phyloP scores from a whole-genome alignment of 2,329 filamentous ascomycete genomes.

The Hymenoscyphus repandus region DNA sequence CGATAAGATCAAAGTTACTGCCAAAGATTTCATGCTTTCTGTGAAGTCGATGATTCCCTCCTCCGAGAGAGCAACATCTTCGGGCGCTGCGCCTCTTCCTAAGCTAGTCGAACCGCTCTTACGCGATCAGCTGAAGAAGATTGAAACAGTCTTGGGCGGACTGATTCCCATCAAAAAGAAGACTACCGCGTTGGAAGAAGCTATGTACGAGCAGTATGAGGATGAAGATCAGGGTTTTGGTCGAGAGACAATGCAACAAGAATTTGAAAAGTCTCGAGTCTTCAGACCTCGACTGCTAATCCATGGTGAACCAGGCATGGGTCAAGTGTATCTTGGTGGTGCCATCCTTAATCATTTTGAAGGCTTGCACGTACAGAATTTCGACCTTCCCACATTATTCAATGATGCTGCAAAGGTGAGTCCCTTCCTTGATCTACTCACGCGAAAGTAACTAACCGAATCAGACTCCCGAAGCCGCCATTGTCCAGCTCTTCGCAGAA shows the following conservation, averaged over 20 bases:
- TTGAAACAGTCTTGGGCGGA: slow-evolving; percentile 65
- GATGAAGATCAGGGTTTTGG: slow-evolving; percentile 80
- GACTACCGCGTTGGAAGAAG: slow-evolving; percentile 85
- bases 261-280: slow-evolving; percentile 82
- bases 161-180: slow-evolving; percentile 81
- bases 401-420: slow-evolving; percentile 73
- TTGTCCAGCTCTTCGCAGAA: slow-evolving; percentile 87
- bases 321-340: slow-evolving; percentile 81
- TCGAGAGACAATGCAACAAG: slow-evolving; percentile 67
- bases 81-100: slow-evolving; percentile 75
- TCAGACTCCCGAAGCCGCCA: slow-evolving; percentile 62
- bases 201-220: slow-evolving; percentile 81
- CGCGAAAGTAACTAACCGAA: slow-evolving; percentile 7
- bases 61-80: slow-evolving; percentile 82
- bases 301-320: slow-evolving; percentile 81
- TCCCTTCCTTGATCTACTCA: slow-evolving; percentile 10
- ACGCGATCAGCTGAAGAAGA: slow-evolving; percentile 62
- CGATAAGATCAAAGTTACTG: slow-evolving; percentile 75
- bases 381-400: slow-evolving; percentile 82
- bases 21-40: slow-evolving; percentile 95
- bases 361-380: slow-evolving; percentile 88
- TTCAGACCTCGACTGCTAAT: slow-evolving; percentile 87
- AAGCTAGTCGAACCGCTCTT: slow-evolving; percentile 77
- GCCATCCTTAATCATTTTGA: slow-evolving; percentile 89
- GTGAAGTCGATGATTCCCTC: slow-evolving; percentile 96